Evolutionary conservation across 2,329 filamentous ascomycete genomes (phyloP).

Genomic region (Rhynchosporium agropyri): DNA sequence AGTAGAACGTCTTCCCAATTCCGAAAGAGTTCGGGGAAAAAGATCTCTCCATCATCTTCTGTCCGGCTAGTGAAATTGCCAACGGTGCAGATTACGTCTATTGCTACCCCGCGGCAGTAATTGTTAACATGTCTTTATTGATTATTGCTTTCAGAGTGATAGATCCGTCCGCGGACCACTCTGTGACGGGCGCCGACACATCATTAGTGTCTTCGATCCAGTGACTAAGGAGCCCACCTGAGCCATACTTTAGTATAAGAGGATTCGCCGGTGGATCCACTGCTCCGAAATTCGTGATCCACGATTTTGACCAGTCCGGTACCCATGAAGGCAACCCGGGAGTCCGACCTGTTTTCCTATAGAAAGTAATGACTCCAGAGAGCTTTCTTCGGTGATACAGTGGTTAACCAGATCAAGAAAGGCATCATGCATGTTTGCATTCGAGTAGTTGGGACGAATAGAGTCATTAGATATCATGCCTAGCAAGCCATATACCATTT

Average conservation of each 20-base stretch:
- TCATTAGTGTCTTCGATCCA: neutral
- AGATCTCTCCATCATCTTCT: slow-evolving; percentile 15
- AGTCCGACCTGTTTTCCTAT: neutral
- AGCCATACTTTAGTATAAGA: slow-evolving; percentile 6
- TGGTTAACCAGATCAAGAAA: slow-evolving; percentile 7
- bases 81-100: neutral
- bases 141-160: slow-evolving; percentile 1
- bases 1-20: slow-evolving; percentile 12
- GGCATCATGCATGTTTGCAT: neutral
- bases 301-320: neutral
- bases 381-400: slow-evolving; percentile 13
- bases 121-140: neutral
- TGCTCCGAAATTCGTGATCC: too few species aligned
- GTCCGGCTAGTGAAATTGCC: neutral
- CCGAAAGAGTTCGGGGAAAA: slow-evolving; percentile 8
- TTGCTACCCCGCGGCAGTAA: slow-evolving; percentile 3
- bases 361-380: slow-evolving; percentile 12
- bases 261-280: slow-evolving; percentile 8
- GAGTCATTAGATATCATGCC: neutral
- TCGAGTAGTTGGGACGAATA: slow-evolving; percentile 1
- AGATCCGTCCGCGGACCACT: neutral
- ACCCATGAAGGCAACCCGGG: neutral
- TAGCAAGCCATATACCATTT: slow-evolving; percentile 17
- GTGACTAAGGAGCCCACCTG: slow-evolving; percentile 8
- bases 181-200: neutral